Conservation (phyloP, 2,329 filamentous ascomycete genomes). For the Exophiala xenobiotica region DNA sequence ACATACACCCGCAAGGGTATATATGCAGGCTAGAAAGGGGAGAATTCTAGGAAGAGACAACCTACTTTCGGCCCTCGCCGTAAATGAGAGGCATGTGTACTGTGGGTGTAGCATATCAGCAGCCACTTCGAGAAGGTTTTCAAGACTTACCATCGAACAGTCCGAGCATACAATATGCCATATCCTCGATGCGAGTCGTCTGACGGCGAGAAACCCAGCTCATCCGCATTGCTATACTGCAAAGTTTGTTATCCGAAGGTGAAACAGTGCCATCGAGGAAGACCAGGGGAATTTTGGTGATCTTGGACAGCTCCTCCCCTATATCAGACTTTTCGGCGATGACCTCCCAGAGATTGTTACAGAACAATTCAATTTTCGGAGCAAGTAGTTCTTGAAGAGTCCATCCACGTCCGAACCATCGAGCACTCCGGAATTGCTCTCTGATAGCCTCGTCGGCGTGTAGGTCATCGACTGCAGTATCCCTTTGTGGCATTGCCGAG, state of each 20-base stretch:
- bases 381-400: no score
- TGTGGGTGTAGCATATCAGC: not conserved
- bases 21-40: not conserved
- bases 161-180: conserved; percentile 40
- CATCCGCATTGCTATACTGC: conserved; percentile 40
- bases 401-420: conserved; percentile 27
- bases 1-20: not conserved
- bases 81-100: conserved; percentile 9
- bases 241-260: conserved; percentile 2
- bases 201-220: conserved; percentile 39
- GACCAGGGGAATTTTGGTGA: conserved; percentile 6
- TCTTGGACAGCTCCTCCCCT: not conserved
- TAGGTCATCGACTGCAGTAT: not conserved
- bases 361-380: conserved; percentile 20
- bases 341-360: conserved; percentile 1
- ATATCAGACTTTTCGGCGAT: conserved; percentile 6
- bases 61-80: conserved; percentile 7
- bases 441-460: not conserved
- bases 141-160: not conserved
- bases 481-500: conserved; percentile 10
- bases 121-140: not conserved
- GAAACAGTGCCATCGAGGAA: conserved; percentile 1
- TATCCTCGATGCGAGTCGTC: conserved; percentile 41
- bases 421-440: not conserved
- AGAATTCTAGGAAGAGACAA: not conserved